phyloP scores from a whole-genome alignment of 371 early-diverging fungal species.

The Choanephora cucurbitarum region DNA sequence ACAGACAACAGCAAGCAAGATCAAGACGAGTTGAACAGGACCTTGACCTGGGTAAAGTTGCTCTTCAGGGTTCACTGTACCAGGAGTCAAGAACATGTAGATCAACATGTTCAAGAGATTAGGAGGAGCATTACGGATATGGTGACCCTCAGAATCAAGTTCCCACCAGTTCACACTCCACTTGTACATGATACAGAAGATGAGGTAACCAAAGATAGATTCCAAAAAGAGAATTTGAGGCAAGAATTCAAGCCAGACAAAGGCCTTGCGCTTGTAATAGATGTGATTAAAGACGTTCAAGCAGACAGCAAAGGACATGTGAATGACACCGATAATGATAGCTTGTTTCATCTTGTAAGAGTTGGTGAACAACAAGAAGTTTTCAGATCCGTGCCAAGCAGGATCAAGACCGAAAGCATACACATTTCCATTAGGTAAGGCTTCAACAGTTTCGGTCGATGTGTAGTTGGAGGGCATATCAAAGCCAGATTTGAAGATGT shows the following conservation, averaged over 20 bases:
- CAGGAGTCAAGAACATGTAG: conserved; percentile 98
- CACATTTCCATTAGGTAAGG: conserved; percentile 44
- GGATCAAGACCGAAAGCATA: conserved; percentile 84
- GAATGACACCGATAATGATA: conserved; percentile 91
- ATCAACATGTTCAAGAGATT: conserved; percentile 98
- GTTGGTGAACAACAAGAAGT: conserved; percentile 94
- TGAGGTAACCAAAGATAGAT: conserved; percentile 96
- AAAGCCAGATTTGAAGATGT: conserved; percentile 82
- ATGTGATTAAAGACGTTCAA: conserved; percentile 91
- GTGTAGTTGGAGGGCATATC: conserved; percentile 55
- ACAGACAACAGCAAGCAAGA: conserved; percentile 87
- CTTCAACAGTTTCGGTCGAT: conserved; percentile 45
- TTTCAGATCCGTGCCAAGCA: conserved; percentile 97
- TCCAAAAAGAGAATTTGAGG: conserved; percentile 97
- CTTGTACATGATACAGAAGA: conserved; percentile 94
- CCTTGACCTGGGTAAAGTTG: conserved; percentile 88
- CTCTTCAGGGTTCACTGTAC: conserved; percentile 74
- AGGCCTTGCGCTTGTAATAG: conserved; percentile 81
- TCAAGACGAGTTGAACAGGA: conserved; percentile 81
- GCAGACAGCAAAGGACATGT: conserved; percentile 94
- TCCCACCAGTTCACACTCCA: conserved; percentile 94
- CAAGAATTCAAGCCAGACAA: conserved; percentile 86
- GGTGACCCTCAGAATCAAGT: conserved; percentile 65
- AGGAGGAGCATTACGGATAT: conserved; percentile 80
- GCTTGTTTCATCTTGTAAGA: conserved; percentile 99